These are phyloP conservation scores for Scutellaria barbata DNA, from an alignment of 257 asterid species.

Conservation along the genomic window DNA sequence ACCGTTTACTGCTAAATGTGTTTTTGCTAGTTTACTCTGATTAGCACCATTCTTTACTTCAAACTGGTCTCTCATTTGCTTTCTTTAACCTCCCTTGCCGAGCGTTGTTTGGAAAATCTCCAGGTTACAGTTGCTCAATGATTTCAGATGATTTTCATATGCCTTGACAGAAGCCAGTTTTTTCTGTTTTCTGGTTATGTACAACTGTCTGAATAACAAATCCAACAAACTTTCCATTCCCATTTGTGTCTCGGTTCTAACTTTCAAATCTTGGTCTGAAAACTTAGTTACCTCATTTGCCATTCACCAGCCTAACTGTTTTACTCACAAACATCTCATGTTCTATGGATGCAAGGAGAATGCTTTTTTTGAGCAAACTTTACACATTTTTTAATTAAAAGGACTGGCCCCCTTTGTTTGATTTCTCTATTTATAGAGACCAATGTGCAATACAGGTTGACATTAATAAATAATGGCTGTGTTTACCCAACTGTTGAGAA, in stretches of 20 bases:
- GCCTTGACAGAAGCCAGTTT: neutral
- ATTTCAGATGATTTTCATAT: no score
- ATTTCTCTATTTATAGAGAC: neutral
- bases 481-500: no score
- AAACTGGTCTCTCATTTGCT: no score
- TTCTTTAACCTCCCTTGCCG: no score
- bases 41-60: neutral
- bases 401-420: neutral
- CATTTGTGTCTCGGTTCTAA: no score
- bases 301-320: neutral
- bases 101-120: no score
- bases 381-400: neutral
- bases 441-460: neutral
- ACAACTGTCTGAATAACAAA: neutral
- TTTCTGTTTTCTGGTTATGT: neutral
- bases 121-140: no score
- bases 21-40: no score
- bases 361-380: neutral
- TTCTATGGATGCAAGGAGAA: no score
- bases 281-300: no score
- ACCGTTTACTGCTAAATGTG: no score
- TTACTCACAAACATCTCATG: neutral
- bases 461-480: neutral
- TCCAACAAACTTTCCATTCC: neutral
- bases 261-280: no score